Percentiles rank a stretch among this genome's conserved stretches.
Evolutionary conservation across 345 rosid species (phyloP).

Genomic region (Citrus inodora): DNA sequence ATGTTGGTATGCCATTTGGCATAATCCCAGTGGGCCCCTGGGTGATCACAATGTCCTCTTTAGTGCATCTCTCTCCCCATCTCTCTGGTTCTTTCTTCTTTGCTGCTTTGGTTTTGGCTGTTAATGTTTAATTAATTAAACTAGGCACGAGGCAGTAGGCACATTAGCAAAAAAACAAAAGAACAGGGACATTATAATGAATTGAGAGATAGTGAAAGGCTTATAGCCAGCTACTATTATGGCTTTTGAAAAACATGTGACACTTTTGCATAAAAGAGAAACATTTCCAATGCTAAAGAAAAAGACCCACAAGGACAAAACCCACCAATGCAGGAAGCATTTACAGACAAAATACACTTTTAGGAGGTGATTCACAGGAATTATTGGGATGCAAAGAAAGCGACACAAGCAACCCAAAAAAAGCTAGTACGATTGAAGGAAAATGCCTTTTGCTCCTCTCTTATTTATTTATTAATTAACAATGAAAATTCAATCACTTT

Average conservation of each 20-base stretch:
- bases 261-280: not conserved
- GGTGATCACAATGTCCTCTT: constrained; percentile 55
- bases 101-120: constrained; percentile 17
- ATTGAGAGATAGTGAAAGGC: constrained; percentile 14
- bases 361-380: constrained; percentile 44
- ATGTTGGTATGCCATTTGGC: constrained; percentile 74
- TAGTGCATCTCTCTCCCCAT: constrained; percentile 56
- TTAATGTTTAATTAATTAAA: constrained; percentile 4
- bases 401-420: constrained; percentile 25
- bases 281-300: not conserved
- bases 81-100: constrained; percentile 47
- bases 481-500: constrained; percentile 10
- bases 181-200: not conserved
- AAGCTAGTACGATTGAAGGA: not conserved
- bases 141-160: not conserved
- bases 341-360: constrained; percentile 48
- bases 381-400: constrained; percentile 8
- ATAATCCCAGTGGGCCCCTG: constrained; percentile 70
- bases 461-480: not conserved
- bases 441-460: not conserved
- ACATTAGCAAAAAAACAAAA: not conserved
- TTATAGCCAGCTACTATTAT: no score
- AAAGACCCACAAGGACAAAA: not conserved
- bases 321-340: constrained; percentile 17
- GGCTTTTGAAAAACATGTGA: not conserved